Evolutionary conservation across 306 rosid species (phyloP).

Genomic region (Vachellia pachyceras): DNA sequence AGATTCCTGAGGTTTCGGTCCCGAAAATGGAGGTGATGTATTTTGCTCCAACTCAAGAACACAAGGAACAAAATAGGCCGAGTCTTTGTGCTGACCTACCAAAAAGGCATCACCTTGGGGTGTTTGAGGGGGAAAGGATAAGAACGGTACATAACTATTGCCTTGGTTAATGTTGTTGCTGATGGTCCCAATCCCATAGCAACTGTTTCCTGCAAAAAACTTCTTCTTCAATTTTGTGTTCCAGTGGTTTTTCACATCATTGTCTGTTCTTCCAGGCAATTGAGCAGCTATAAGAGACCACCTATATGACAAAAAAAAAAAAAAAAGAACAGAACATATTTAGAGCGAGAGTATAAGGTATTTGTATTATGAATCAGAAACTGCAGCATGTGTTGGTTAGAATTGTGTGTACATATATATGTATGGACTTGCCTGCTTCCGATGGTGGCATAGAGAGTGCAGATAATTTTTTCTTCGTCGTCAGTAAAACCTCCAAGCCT

Average conservation of each 20-base stretch:
- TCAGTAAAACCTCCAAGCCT: conserved; percentile 45
- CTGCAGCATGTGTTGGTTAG: neutral
- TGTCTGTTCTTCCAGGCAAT: conserved; percentile 46
- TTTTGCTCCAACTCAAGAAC: conserved; percentile 24
- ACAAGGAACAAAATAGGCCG: conserved; percentile 11
- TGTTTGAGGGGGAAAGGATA: conserved; percentile 31
- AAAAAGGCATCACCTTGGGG: conserved; percentile 25
- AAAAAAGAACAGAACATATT: neutral
- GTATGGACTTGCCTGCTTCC: conserved; percentile 40
- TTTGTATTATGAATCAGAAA: neutral
- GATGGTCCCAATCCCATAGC: neutral
- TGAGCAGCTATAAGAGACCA: conserved; percentile 49
- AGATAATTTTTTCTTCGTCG: conserved; percentile 43
- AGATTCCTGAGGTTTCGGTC: conserved; percentile 16
- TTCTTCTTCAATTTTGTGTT: conserved; percentile 44
- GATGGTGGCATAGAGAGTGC: conserved; percentile 39
- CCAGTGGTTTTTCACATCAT: conserved; percentile 48
- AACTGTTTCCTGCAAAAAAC: conserved; percentile 28
- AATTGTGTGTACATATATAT: neutral
- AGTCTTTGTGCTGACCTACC: neutral
- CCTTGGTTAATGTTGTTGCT: neutral
- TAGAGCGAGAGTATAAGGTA: neutral
- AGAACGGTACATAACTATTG: neutral
- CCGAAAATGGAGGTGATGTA: neutral
- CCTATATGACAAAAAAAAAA: conserved; percentile 15